Base-by-base conservation (phyloP, 352 stramenopile genomes). In the Elongisporangium prolatum region DNA sequence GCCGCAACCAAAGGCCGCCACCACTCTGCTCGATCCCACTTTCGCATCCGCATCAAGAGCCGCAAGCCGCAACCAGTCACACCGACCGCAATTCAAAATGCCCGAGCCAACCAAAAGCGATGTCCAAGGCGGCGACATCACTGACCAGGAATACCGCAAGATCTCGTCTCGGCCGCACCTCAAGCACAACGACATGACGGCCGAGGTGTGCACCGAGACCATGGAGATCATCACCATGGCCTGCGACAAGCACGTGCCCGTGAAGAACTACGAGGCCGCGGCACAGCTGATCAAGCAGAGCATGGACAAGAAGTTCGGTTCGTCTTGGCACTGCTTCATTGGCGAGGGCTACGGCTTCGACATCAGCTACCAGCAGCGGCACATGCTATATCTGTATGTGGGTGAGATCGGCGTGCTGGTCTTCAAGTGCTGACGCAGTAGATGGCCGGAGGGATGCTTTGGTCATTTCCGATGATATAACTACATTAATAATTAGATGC, bases 251-350 rank as follows among this genome's bases (percentile, higher is more conserved):
- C 96, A 98, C 60, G 75, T 96, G 52, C 82, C 82, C 22, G 67
- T 88, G 17, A 96, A 97, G 66, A 97, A 98, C 74, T 98, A 98
- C 74, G 93, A 98, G 69, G 89, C 82, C 0, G 85, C 86, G 11
- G 80, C 88, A 54, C 85, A 96, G 64, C 73, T 97, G 14, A 98
- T 98, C 61, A 98, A 99, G 71, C 89, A 97, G 67, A 97, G 88
- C 25, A 92, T 98, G 72, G 95, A 99, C 78, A 98, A 99, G 76
- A 98, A 98, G 69, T 99, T 98, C 68, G 96, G 93, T 5, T 78
- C 88, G 14, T 96, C 91, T 4, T 98, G 95, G 95, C 93, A 99
- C 69, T 98, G 91, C 68, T 96, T 95, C 58, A 96, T 99, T 20
- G 95, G 93, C 28, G 96, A 98, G 71, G 95, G 95, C 13, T 99